Conservation (phyloP, 257 asterid species). For the Nicotiana sylvestris region DNA sequence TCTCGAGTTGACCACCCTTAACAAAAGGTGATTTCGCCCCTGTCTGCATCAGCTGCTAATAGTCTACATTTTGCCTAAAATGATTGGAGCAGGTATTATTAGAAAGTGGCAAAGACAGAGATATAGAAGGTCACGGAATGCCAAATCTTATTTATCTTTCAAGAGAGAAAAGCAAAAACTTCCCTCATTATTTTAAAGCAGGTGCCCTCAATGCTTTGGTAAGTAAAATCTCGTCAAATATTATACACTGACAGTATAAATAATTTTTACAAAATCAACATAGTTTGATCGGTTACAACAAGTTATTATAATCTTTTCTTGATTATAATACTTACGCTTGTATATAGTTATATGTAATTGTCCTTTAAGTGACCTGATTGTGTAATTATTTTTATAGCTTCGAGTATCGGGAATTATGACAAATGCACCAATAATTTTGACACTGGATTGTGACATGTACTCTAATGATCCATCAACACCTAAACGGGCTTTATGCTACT, state of each 20-base stretch:
- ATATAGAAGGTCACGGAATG: conserved; percentile 35
- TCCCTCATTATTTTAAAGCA: conserved; percentile 66
- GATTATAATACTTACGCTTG: neutral
- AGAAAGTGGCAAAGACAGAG: conserved; percentile 35
- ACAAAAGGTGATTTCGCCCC: too few species aligned
- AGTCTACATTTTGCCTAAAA: neutral
- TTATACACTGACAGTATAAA: neutral
- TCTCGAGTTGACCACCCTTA: too few species aligned
- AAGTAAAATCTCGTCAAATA: neutral
- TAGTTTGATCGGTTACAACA: too few species aligned
- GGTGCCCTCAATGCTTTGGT: conserved; percentile 86
- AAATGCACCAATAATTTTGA: conserved; percentile 61
- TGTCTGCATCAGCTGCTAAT: too few species aligned
- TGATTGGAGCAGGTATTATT: conserved; percentile 35
- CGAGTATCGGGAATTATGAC: conserved; percentile 68
- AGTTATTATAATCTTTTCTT: neutral
- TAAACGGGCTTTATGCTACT: conserved; percentile 43
- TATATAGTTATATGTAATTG: too few species aligned
- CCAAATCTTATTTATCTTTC: conserved; percentile 69
- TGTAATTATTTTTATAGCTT: conserved; percentile 30
- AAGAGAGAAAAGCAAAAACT: conserved; percentile 47
- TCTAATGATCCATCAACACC: conserved; percentile 64
- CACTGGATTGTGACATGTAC: conserved; percentile 79
- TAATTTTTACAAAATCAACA: too few species aligned
- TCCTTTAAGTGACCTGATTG: neutral